These are phyloP conservation scores for Closterium sp. DNA, from an alignment of 139 green algal species.

Conservation along the genomic window DNA sequence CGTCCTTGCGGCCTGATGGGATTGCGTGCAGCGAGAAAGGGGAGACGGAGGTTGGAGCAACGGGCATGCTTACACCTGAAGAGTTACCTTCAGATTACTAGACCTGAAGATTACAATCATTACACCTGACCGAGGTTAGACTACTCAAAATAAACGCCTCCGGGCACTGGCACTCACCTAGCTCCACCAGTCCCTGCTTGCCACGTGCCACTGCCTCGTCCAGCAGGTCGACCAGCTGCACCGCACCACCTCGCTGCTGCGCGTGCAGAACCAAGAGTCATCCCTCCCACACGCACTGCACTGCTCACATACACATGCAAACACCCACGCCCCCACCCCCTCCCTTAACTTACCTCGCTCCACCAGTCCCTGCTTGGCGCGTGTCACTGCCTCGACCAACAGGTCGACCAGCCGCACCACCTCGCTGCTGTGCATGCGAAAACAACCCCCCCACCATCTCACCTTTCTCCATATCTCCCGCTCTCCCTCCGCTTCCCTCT, in stretches of 20 bases:
- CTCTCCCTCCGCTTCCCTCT: background rate
- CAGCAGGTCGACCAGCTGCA: slow-evolving; percentile 89
- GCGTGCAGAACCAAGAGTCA: background rate
- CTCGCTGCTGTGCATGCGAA: slow-evolving; percentile 65
- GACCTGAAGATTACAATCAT: no score
- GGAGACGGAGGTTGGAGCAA: no score
- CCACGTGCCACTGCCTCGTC: slow-evolving; percentile 75
- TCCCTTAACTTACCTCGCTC: slow-evolving; percentile 24
- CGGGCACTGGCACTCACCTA: no score
- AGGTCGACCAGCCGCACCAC: slow-evolving; percentile 89
- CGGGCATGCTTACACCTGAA: no score
- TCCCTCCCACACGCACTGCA: no score
- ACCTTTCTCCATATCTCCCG: background rate
- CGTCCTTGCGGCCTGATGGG: no score
- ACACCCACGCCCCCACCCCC: background rate
- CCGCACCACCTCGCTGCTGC: no score
- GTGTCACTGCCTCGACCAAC: slow-evolving; percentile 82
- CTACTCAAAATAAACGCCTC: no score
- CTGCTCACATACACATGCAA: no score
- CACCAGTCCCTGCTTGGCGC: slow-evolving; percentile 28
- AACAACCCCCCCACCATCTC: slow-evolving; percentile 30
- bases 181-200: slow-evolving; percentile 27
- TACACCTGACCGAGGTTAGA: no score
- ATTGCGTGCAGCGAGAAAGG: no score
- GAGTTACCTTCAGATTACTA: no score